Evolutionary conservation across 345 rosid genomes (phyloP).

Genomic region (Boechera retrofracta): DNA sequence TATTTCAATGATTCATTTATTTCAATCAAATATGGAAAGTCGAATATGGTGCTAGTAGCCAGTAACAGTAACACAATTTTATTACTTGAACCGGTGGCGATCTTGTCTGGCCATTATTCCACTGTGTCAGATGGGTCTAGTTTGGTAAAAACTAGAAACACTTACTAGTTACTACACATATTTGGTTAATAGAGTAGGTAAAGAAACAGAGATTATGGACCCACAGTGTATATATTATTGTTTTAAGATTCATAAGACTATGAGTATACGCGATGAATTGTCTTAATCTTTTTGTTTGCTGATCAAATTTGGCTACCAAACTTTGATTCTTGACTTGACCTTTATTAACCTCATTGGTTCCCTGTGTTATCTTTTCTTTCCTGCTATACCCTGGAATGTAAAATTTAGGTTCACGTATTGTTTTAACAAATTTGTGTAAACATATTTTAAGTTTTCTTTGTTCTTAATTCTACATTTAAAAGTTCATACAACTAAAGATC

Average conservation of each 20-base stretch:
- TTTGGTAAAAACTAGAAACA: background rate
- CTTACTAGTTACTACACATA: background rate
- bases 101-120: background rate
- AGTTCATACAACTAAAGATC: background rate
- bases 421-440: background rate
- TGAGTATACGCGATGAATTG: constrained; percentile 12
- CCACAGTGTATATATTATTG: constrained; percentile 15
- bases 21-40: background rate
- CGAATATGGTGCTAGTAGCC: background rate
- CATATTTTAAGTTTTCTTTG: background rate
- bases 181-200: constrained; percentile 30
- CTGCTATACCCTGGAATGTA: background rate
- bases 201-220: constrained; percentile 23
- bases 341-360: constrained; percentile 4
- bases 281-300: constrained; percentile 28
- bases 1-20: background rate
- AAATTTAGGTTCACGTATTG: background rate
- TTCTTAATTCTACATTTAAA: background rate
- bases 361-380: background rate
- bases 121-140: constrained; percentile 4
- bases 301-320: constrained; percentile 39
- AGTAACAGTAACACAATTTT: background rate
- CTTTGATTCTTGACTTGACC: constrained; percentile 10
- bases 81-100: background rate
- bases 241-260: constrained; percentile 19